Base-by-base conservation (phyloP, 2,329 filamentous ascomycete species). In the Rhynchosporium secalis region DNA sequence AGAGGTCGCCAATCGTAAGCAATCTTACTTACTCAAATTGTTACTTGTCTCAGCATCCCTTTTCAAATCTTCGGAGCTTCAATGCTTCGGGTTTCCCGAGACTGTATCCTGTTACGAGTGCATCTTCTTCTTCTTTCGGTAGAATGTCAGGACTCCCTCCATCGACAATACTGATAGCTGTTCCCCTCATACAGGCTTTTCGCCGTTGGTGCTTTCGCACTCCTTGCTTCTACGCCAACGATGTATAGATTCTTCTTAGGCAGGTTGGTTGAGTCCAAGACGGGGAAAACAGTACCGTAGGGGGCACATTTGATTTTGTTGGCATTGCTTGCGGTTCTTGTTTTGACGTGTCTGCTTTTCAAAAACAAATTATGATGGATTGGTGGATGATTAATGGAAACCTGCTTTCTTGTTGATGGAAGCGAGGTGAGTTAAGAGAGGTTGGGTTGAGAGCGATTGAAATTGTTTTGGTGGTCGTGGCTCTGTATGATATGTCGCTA, bases 1-100 rank as follows among this genome's bases (percentile, higher is more conserved):
- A 62, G 61, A 48, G 51, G 65, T 60, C 68, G 66, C 61, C 65
- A 68, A 54, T 62, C 68, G 69, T 72, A 73, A 72, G 70, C 65
- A 26, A 29, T 20, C 20, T 20, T 20, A 20, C 51, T 62, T 29
- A 65, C 55, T n/a, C 12, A 48, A 26, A 33, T 63, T 59, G 57
- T 61, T 61, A 33, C 48, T 26, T 49, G 20, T 65, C 60, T 45
- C 33, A 43, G 52, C 48, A n/a, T 49, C 58, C 54, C 46, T 28
- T 36, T 26, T 38, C 10, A n/a, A 41, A 20, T 20, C 20, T 20
- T 20, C 20, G 20, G 20, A 20, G 36, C 13, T 20, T 15, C 7
- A 7, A 8, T 40, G 7, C 36, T 40, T 40, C 36, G 12, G 36
- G 12, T 56, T 54, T 52, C 28, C 20, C 56, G 46, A 7, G 15